Base-by-base conservation (phyloP, 2,329 filamentous ascomycete species). In the Colletotrichum phormii region DNA sequence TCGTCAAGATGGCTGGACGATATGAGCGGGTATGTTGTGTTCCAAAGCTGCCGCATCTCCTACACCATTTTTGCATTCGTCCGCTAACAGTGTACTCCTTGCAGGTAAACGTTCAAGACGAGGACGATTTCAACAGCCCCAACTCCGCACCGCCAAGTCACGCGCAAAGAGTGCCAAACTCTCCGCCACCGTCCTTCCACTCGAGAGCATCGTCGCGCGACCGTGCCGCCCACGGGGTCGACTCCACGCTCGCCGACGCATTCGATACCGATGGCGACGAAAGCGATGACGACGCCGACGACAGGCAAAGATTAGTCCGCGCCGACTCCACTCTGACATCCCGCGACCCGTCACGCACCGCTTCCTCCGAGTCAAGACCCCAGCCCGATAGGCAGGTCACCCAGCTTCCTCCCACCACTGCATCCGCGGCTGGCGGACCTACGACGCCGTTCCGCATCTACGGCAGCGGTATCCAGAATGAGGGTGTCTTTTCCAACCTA, bases 401-500 rank as follows among this genome's bases (percentile, higher is more conserved):
- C 49, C 70, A 75, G 64, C 65, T 78, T 63, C 76, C 78, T 35
- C 71, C 78, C 4, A 68, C 74, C 9, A 75, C 79, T 78, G 78
- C 62, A 7, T 58, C 63, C 26, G n/a, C 53, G 15, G 71, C 76
- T 22, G 64, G 71, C 22, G 65, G 64, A 71, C 76, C 74, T 22
- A 79, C 77, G 67, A 84, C 81, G 67, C 83, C 78, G n/a, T 84
- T 81, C 37, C 85, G 90, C 74, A 88, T 93, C 2, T 91, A 94
- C 74, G 93, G 94, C 55, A 90, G 92, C 65, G 92, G 92, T 29
- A 90, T 91, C n/a, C 92, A 93, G 67, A 95, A 94, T 62, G 97
- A 98, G 82, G 97, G 97, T 74, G 97, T 99, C 31, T 99, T 98
- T 84, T 97, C 96, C 67, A 99, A 99, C 81, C 84, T 99, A 76